Evolutionary conservation across 495 filamentous ascomycete genomes (phyloP), one percentile per base, ranked within the genome.

Genomic region (Aspergillus steynii): DNA sequence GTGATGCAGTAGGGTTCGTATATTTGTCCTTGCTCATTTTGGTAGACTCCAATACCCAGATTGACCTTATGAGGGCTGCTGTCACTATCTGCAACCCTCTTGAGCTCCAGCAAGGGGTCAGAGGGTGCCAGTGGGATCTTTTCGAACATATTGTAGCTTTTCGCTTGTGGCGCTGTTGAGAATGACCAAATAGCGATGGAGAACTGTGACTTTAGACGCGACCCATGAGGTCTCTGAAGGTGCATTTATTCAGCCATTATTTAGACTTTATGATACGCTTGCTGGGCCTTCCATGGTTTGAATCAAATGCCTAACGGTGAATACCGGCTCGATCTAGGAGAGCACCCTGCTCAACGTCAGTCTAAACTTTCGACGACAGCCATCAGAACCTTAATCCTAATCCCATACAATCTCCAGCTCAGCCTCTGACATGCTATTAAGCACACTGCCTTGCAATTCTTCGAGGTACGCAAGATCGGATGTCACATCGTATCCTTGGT

Each of bases 31-130:
- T 57, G 5, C 12, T 51, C 51, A 27, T 62, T 48, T 46, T 54
- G 46, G 47, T 62, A 57, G 45, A 45, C 15, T 1, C 60, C 60
- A 12, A 31, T 34, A 7, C 60, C 53, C 20, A 62, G 32, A 32
- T 52, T 42, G 1, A 62, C 28, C 20, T 62, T 62, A 42, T 42
- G 37, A 42, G 37, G 37, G 4, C 37, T 42, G 37, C 9, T 34
- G 31, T 34, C 31, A 9, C 31, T 42, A 42, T 42, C 37, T 42
- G 9, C 10, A 14, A 12, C 37, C 37, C 9, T 42, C 12, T 42
- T 42, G 9, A 42, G 37, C 3, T 42, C 37, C 37, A 42, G 37
- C 37, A 42, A 42, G 37, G 37, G 37, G 14, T 42, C 37, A 42
- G 37, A 3, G 37, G 37, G 37, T 2, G 37, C 37, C 37, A 15